Base-by-base conservation (phyloP, 192 early-diverging fungal genomes). In the Mortierella alpina region DNA sequence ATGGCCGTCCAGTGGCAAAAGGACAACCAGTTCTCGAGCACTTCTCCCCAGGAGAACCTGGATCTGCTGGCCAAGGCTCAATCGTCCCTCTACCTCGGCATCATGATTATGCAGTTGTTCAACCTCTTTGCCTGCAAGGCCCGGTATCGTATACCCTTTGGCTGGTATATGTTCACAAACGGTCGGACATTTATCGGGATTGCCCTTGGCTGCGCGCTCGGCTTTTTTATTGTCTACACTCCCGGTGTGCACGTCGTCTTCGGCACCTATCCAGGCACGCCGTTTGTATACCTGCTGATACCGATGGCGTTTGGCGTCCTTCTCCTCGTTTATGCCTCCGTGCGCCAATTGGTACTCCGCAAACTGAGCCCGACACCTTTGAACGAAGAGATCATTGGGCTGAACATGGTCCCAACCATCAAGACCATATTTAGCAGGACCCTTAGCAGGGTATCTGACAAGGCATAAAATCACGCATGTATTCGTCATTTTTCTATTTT, bases 41-140 rank as follows among this genome's bases (percentile, higher is more conserved):
- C 13, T 0, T 59, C 63, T 13, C 23, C 44, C 2, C 50, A 18
- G 31, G 20, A 23, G 7, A 66, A 79, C 48, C 61, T 31, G 13
- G 88, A 91, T 14, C 91, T 93, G 13, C 84, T 96, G 2, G 88
- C 85, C 63, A 92, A 95, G 79, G 95, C 91, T 40, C 94, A 95
- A 68, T 93, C 93, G 10, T 88, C 85, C 23, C 87, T 88, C 63
- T 96, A 94, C 81, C 79, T 94, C 8, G 85, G 88, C 20, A 84
- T 97, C 40, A 84, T 96, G 87, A 90, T 96, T 67, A 86, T 91
- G 84, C 97, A 99, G 73, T 91, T 94, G 68, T 96, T 96, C 88
- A 99, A 97, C 86, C 70, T 97, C 86, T 97, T 99, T 79, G 93
- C 93, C 46, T 94, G 92, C 85, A 99, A 99, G 88, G 90, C 93